phyloP scores from a whole-genome alignment of 2,329 filamentous ascomycete species.

The Colletotrichum falcatum region DNA sequence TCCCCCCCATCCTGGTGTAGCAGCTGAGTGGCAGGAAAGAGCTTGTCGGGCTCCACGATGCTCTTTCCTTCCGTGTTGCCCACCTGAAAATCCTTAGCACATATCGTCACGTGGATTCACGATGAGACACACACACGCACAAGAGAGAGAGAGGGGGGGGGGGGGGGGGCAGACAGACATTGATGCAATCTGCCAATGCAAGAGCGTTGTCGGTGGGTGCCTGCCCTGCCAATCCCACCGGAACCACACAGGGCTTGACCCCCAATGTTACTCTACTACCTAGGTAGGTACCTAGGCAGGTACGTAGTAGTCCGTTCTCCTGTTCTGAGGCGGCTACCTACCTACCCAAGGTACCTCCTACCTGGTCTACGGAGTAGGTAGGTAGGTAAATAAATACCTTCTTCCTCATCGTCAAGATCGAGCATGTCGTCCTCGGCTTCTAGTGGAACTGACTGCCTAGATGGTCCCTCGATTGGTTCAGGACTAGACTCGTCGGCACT shows the following conservation, averaged over 20 bases:
- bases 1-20: too few species aligned
- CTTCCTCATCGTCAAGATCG: not conserved
- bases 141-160: too few species aligned
- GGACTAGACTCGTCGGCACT: slow-evolving; percentile 19
- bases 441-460: too few species aligned
- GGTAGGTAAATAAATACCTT: not conserved
- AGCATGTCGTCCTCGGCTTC: not conserved
- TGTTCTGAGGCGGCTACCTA: too few species aligned
- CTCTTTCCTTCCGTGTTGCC: not conserved
- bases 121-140: slow-evolving; percentile 4
- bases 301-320: too few species aligned
- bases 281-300: too few species aligned
- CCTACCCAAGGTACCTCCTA: too few species aligned
- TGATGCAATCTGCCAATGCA: not conserved
- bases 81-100: not conserved
- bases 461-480: not conserved
- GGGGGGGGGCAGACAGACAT: not conserved
- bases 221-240: not conserved
- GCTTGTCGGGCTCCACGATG: not conserved
- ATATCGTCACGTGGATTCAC: slow-evolving; percentile 22
- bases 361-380: too few species aligned
- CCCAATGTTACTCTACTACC: not conserved
- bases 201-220: not conserved
- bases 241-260: not conserved
- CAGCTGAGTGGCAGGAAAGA: not conserved